Evolutionary conservation across 2,329 filamentous ascomycete species (phyloP).

Genomic region (Xylariaceae sp.): DNA sequence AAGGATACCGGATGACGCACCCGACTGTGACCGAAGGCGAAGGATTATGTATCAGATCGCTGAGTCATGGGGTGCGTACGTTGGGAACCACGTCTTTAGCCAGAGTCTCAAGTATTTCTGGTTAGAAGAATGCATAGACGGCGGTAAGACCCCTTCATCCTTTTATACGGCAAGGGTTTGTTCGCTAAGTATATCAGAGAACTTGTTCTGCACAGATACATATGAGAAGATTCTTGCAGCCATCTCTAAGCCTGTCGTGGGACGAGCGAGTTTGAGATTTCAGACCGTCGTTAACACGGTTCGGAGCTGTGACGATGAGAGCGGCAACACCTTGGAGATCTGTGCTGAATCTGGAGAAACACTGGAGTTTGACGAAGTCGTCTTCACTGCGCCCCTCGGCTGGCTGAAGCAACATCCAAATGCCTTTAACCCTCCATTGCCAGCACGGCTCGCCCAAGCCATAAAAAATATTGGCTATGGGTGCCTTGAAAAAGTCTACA

Average conservation of each 20-base stretch:
- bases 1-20: slow-evolving; percentile 53
- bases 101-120: slow-evolving; percentile 80
- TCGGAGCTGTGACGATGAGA: slow-evolving; percentile 37
- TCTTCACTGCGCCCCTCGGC: slow-evolving; percentile 71
- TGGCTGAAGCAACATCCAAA: slow-evolving; percentile 67
- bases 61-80: slow-evolving; percentile 73
- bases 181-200: slow-evolving; percentile 49
- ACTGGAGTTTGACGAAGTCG: slow-evolving; percentile 68
- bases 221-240: slow-evolving; percentile 63
- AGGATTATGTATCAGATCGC: slow-evolving; percentile 57
- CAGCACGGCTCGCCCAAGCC: slow-evolving; percentile 61
- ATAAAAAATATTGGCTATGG: slow-evolving; percentile 73
- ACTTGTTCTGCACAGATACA: slow-evolving; percentile 64
- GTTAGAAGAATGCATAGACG: slow-evolving; percentile 79
- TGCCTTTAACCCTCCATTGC: slow-evolving; percentile 66
- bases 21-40: slow-evolving; percentile 48
- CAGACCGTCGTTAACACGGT: slow-evolving; percentile 55
- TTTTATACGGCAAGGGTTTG: slow-evolving; percentile 28
- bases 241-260: slow-evolving; percentile 62
- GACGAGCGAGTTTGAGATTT: slow-evolving; percentile 60
- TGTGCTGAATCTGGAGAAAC: slow-evolving; percentile 51
- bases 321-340: slow-evolving; percentile 48
- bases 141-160: slow-evolving; percentile 50
- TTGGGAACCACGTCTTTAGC: slow-evolving; percentile 66
- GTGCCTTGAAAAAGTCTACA: slow-evolving; percentile 72